Percentiles rank a stretch among this genome's conserved stretches.
Conservation (phyloP, 495 filamentous ascomycete genomes). For the Trichoderma erinaceum region DNA sequence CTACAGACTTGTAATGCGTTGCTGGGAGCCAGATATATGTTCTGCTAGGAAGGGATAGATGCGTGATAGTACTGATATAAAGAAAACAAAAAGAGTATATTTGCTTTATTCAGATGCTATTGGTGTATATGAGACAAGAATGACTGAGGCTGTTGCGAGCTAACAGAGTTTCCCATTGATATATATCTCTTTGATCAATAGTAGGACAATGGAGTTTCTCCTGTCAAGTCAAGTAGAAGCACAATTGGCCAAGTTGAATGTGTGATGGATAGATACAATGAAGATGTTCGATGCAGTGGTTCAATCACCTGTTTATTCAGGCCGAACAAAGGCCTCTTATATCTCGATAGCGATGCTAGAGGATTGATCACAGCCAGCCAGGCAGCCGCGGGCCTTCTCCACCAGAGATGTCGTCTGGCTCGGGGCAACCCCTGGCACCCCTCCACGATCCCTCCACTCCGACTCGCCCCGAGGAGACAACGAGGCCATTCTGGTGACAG, state of each 20-base stretch:
- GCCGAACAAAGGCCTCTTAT: slow-evolving; percentile 10
- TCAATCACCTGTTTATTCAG: background rate
- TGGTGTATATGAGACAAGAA: background rate
- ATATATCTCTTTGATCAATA: background rate
- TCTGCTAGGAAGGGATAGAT: background rate
- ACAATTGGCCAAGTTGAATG: background rate
- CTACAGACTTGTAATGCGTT: background rate
- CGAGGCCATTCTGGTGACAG: background rate
- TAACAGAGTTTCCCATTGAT: background rate
- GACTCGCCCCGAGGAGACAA: background rate
- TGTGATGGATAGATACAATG: background rate
- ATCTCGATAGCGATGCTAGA: background rate
- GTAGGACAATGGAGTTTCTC: too few relatives aligned
- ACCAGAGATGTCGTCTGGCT: background rate
- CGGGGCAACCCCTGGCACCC: background rate
- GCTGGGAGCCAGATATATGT: background rate
- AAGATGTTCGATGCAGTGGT: background rate
- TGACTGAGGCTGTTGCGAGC: background rate
- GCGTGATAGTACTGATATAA: background rate
- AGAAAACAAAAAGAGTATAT: background rate
- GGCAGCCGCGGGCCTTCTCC: slow-evolving; percentile 10
- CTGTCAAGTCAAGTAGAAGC: background rate
- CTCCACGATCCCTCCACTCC: background rate
- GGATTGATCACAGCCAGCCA: slow-evolving; percentile 10
- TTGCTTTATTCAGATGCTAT: background rate